Conservation (phyloP, 768 basidiomycete species). For the Suillus brevipes region DNA sequence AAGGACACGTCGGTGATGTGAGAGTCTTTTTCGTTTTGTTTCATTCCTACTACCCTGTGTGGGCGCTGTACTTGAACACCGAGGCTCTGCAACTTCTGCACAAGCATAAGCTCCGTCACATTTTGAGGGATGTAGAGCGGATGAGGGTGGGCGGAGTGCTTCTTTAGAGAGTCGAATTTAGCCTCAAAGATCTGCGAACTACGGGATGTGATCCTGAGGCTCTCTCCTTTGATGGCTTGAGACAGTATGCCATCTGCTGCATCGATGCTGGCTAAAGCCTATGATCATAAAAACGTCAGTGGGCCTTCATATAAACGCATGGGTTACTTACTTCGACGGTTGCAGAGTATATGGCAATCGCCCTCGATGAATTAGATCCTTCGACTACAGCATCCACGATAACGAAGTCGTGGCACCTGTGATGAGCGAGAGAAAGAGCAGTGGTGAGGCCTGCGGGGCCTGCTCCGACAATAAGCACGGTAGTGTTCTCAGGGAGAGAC, state of each 20-base stretch:
- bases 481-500: constrained; percentile 20
- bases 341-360: constrained; percentile 44
- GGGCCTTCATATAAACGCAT: not conserved
- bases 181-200: constrained; percentile 27
- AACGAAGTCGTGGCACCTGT: constrained; percentile 27
- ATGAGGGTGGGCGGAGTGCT: too few species aligned
- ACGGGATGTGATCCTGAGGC: constrained; percentile 33
- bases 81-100: constrained; percentile 31
- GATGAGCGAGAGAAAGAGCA: constrained; percentile 47
- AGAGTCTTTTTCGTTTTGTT: constrained; percentile 25
- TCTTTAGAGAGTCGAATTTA: constrained; percentile 35
- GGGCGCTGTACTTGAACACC: constrained; percentile 39
- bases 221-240: constrained; percentile 25
- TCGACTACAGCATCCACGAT: constrained; percentile 38
- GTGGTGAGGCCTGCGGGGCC: constrained; percentile 31
- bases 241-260: constrained; percentile 37
- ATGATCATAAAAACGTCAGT: constrained; percentile 22
- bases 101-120: constrained; percentile 35
- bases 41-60: constrained; percentile 40
- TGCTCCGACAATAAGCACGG: constrained; percentile 47
- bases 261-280: constrained; percentile 45
- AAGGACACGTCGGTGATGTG: constrained; percentile 42
- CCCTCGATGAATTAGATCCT: constrained; percentile 38
- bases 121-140: too few species aligned
- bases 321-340: constrained; percentile 42